Evolutionary conservation across 495 filamentous ascomycete genomes (phyloP), one percentile per base, ranked within the genome.

Genomic region (Aspergillus heteromorphus): DNA sequence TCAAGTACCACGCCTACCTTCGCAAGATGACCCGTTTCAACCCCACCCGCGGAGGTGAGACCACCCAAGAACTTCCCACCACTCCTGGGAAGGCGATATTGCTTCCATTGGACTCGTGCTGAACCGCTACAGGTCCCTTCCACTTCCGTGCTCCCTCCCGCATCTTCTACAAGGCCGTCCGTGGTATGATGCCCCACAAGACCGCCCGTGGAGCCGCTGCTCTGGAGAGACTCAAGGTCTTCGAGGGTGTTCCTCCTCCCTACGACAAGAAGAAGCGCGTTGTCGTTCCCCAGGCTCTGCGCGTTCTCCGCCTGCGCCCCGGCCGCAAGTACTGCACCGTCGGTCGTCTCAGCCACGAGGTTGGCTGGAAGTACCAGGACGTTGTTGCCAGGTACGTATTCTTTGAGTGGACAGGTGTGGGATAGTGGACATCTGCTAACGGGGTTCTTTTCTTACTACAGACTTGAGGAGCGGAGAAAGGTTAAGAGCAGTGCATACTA

Each of bases 101-200:
- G 40, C 40, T 1, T 6, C 34, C 6, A n/a, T 18, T 50, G 38
- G 48, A 20, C 27, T 31, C 48, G 23, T 50, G 65, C 75, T 83
- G 68, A 84, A 67, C 36, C 58, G 25, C 9, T 56, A 17, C 66
- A 89, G 87, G 93, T 82, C 95, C 93, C 74, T 98, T 96, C 87
- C 93, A 97, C 80, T 98, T 96, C 89, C 95, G 93, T 76, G 89
- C 91, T 67, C 93, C 93, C 48, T 93, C 92, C 63, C 86, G 95
- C 73, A 96, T 98, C 78, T 92, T 98, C 87, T 98, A 97, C 87
- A 95, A 96, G 85, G 91, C 93, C 71, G 90, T 98, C 78, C 95
- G 93, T 71, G 93, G 93, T 74, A 98, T 98, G 93, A 92, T 97
- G 61, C 95, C 93, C 69, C 93, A 98, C 88, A 98, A 98, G 85